phyloP scores from a whole-genome alignment of 257 asterid species.

The Ophiorrhiza pumila region DNA sequence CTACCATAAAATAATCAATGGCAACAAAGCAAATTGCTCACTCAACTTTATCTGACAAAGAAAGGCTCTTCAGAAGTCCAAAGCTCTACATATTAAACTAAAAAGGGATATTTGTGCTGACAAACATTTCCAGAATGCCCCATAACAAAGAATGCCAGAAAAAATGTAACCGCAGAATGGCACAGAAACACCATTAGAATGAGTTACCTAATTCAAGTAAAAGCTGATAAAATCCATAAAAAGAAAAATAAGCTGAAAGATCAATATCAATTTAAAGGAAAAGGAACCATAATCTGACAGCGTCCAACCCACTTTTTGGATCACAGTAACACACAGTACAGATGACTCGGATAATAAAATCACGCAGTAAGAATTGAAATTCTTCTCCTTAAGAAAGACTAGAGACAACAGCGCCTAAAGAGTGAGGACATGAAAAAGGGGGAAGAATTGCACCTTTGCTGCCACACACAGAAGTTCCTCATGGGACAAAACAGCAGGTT shows the following conservation, averaged over 20 bases:
- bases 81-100: background rate
- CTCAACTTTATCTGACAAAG: background rate
- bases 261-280: no score
- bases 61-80: constrained; percentile 1
- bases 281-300: background rate
- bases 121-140: background rate
- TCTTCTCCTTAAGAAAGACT: background rate
- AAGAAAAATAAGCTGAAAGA: constrained; percentile 5
- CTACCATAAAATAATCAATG: background rate
- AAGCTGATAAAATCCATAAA: background rate
- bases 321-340: background rate
- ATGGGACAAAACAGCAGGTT: constrained; percentile 87
- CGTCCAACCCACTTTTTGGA: background rate
- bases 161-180: background rate
- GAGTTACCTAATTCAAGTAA: background rate
- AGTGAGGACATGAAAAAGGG: background rate
- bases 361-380: no score
- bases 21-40: constrained; percentile 3
- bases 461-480: constrained; percentile 90
- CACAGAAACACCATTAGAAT: background rate
- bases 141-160: background rate
- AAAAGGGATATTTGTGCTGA: background rate
- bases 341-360: background rate
- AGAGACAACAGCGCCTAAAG: background rate
- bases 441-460: constrained; percentile 54